Evolutionary conservation across 1,284 basidiomycete species (phyloP).

Genomic region (Fomitopsis pinicola): DNA sequence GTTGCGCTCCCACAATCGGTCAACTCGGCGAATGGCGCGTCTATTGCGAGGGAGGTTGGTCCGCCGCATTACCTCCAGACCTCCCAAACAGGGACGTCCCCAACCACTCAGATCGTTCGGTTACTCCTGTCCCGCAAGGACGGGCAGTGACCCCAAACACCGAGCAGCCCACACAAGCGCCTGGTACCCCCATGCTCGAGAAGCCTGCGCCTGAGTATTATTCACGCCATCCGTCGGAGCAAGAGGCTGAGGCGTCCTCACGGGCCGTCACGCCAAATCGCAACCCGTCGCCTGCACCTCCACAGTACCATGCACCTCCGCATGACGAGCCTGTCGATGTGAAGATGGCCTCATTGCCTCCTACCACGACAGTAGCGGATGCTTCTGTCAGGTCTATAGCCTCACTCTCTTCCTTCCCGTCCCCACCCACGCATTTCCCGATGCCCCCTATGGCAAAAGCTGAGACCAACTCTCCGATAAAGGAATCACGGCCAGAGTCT

Average conservation of each 20-base stretch:
- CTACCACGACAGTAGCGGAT: conserved; percentile 2
- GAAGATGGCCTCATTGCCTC: not conserved
- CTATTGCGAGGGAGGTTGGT: conserved; percentile 73
- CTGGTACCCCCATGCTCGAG: conserved; percentile 4
- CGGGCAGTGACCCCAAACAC: not conserved
- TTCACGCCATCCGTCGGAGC: conserved; percentile 18
- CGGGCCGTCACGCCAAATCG: conserved; percentile 18
- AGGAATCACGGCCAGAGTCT: not conserved
- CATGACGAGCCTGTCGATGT: conserved; percentile 6
- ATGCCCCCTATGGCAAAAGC: conserved; percentile 39
- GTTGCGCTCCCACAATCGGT: conserved; percentile 61
- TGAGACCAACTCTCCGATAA: conserved; percentile 3
- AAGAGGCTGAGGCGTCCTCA: conserved; percentile 9
- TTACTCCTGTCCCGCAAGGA: not conserved
- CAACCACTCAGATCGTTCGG: not conserved
- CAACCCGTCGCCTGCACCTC: conserved; percentile 16
- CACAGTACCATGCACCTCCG: conserved; percentile 14
- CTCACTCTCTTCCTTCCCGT: conserved; percentile 66
- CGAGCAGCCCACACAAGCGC: not conserved
- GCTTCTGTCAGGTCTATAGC: conserved; percentile 37
- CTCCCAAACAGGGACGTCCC: conserved; percentile 33
- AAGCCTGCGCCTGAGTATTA: conserved; percentile 22
- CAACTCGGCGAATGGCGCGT: conserved; percentile 65
- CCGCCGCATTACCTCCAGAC: conserved; percentile 48
- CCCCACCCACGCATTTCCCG: conserved; percentile 67